A percentile compares a stretch with the other conserved stretches of the same genome.
Evolutionary conservation across 192 early-diverging fungal genomes (phyloP).

Genomic region (Gigaspora rosea): DNA sequence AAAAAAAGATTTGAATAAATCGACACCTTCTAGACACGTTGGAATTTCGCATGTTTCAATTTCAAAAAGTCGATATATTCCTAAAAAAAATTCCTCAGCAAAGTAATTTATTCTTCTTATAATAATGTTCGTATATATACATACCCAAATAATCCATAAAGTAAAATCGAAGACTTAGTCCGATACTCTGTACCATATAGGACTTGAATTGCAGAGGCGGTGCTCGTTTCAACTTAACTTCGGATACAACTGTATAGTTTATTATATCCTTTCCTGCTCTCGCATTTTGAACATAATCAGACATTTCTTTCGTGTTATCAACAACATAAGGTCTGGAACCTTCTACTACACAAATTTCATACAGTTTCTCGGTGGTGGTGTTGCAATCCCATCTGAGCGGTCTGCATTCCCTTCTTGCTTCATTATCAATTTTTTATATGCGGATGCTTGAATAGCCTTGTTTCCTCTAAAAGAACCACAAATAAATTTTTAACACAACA

Average conservation of each 20-base stretch:
- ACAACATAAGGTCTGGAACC: conserved; percentile 22
- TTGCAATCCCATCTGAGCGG: conserved; percentile 20
- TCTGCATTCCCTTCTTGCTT: conserved; percentile 25
- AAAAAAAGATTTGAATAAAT: conserved; percentile 27
- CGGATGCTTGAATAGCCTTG: conserved; percentile 21
- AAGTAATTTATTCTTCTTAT: no score
- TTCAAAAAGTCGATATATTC: conserved; percentile 22
- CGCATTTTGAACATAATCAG: conserved; percentile 25
- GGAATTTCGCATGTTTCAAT: conserved; percentile 27
- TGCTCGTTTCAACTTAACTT: conserved; percentile 31
- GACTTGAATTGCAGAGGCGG: neutral
- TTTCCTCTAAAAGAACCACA: conserved; percentile 20
- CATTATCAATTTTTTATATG: conserved; percentile 18
- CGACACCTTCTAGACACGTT: conserved; percentile 6
- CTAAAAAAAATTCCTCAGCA: conserved; percentile 8
- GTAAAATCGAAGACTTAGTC: conserved; percentile 23
- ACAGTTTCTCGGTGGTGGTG: conserved; percentile 8
- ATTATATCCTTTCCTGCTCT: conserved; percentile 29
- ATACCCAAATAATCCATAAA: conserved; percentile 33
- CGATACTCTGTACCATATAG: conserved; percentile 30
- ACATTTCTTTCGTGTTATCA: conserved; percentile 18
- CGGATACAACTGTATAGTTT: conserved; percentile 20
- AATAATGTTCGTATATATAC: conserved; percentile 11
- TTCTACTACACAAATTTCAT: conserved; percentile 28
- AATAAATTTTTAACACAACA: no score